Percentiles rank a stretch among this genome's conserved stretches.
phyloP scores from a whole-genome alignment of 768 basidiomycete genomes.

The Russula griseocarnosa region DNA sequence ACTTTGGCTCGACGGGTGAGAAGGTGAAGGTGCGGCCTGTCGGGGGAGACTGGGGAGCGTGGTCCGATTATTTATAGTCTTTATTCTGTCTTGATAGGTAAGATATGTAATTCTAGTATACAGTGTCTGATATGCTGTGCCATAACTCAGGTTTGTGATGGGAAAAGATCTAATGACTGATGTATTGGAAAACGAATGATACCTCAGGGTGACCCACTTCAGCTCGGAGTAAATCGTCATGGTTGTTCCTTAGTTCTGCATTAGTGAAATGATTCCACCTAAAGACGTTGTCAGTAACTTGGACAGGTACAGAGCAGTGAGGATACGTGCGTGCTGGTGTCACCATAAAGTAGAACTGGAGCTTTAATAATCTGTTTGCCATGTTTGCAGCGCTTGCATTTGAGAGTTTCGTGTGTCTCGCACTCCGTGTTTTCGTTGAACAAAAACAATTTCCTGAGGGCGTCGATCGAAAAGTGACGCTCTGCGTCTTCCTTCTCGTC shows the following conservation, averaged over 20 bases:
- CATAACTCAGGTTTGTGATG: slow-evolving; percentile 17
- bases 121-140: slow-evolving; percentile 13
- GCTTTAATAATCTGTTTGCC: slow-evolving; percentile 82
- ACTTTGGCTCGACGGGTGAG: slow-evolving; percentile 75
- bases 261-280: slow-evolving; percentile 99
- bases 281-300: slow-evolving; percentile 10
- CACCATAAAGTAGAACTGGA: slow-evolving; percentile 87
- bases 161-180: slow-evolving; percentile 60
- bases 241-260: slow-evolving; percentile 79
- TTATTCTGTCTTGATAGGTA: not conserved
- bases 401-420: slow-evolving; percentile 98
- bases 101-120: slow-evolving; percentile 20
- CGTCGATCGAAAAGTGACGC: slow-evolving; percentile 88
- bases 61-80: slow-evolving; percentile 52
- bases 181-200: slow-evolving; percentile 95
- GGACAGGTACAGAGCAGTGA: not conserved
- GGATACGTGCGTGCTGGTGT: slow-evolving; percentile 87
- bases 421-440: slow-evolving; percentile 84
- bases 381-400: slow-evolving; percentile 86
- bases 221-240: slow-evolving; percentile 90
- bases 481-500: slow-evolving; percentile 96
- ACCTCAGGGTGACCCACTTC: slow-evolving; percentile 81
- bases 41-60: slow-evolving; percentile 69
- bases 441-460: slow-evolving; percentile 84
- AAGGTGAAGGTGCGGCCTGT: slow-evolving; percentile 68